Evolutionary conservation across 352 stramenopile genomes (phyloP).

Genomic region (Thraustochytrium sp.): DNA sequence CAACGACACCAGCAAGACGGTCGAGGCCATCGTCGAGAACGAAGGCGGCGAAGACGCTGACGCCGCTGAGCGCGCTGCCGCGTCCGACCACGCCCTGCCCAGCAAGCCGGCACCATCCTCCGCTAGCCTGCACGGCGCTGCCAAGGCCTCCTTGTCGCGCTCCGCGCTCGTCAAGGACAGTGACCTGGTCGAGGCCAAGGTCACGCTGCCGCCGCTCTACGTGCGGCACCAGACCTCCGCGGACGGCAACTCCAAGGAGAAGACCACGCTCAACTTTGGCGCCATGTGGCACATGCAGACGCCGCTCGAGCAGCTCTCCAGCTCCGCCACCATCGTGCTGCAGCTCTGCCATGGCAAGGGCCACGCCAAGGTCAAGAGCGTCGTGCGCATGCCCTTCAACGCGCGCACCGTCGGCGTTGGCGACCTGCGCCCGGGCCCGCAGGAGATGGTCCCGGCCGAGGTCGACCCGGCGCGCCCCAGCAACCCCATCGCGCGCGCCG

Average conservation of each 20-base stretch:
- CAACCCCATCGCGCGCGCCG: neutral
- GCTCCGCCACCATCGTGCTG: neutral
- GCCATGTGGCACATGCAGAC: conserved; percentile 87
- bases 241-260: neutral
- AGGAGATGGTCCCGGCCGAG: neutral
- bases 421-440: neutral
- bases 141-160: neutral
- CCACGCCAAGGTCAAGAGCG: conserved; percentile 16
- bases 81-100: neutral
- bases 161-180: neutral
- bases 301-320: conserved; percentile 71
- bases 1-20: neutral
- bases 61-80: no score
- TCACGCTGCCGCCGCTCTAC: neutral
- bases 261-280: conserved; percentile 62
- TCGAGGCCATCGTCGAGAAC: neutral
- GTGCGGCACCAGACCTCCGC: neutral
- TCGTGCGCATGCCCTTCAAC: neutral
- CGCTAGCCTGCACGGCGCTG: neutral
- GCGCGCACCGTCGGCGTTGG: conserved; percentile 27
- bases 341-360: conserved; percentile 9
- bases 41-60: neutral
- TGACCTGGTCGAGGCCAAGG: conserved; percentile 6
- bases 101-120: neutral
- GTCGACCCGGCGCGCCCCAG: neutral